These are phyloP conservation scores for Curvularia sp. DNA, from an alignment of 2,329 filamentous ascomycete species.

Conservation along the genomic window DNA sequence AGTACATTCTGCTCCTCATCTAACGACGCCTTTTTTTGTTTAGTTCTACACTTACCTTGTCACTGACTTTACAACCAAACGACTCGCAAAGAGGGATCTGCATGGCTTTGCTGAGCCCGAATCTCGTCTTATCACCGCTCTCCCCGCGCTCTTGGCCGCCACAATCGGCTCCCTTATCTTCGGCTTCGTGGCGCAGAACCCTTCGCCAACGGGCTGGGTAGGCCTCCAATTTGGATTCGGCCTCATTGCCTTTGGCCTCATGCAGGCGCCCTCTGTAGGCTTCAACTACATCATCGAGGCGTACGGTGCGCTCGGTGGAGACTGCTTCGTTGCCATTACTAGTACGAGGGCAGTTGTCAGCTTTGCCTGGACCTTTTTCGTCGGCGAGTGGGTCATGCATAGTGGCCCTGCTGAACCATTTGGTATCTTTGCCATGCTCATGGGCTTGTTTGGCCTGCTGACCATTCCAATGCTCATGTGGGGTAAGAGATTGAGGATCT, in stretches of 20 bases:
- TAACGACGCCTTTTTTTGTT: background rate
- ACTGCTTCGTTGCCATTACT: slow-evolving; percentile 63
- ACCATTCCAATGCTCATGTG: slow-evolving; percentile 50
- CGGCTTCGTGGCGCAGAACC: slow-evolving; percentile 51
- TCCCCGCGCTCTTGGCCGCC: slow-evolving; percentile 49
- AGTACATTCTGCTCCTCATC: background rate
- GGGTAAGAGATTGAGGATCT: slow-evolving; percentile 53
- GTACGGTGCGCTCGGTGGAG: slow-evolving; percentile 56
- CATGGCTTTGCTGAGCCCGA: slow-evolving; percentile 53
- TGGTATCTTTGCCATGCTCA: slow-evolving; percentile 61
- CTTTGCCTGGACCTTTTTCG: slow-evolving; percentile 64
- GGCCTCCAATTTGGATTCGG: slow-evolving; percentile 51
- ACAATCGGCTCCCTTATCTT: slow-evolving; percentile 50
- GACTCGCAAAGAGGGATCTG: slow-evolving; percentile 43
- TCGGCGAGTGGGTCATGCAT: slow-evolving; percentile 56
- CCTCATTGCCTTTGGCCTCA: slow-evolving; percentile 52
- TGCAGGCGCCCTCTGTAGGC: slow-evolving; percentile 53
- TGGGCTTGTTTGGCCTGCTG: slow-evolving; percentile 56
- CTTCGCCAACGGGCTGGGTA: slow-evolving; percentile 47
- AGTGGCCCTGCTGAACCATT: slow-evolving; percentile 58
- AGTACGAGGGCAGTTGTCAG: slow-evolving; percentile 58
- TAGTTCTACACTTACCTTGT: slow-evolving; percentile 47
- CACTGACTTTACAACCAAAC: slow-evolving; percentile 49
- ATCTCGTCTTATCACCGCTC: slow-evolving; percentile 48
- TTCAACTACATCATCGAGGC: slow-evolving; percentile 60